These are phyloP conservation scores for Platismatia glauca DNA, from an alignment of 495 filamentous ascomycete genomes.

Conservation along the genomic window DNA sequence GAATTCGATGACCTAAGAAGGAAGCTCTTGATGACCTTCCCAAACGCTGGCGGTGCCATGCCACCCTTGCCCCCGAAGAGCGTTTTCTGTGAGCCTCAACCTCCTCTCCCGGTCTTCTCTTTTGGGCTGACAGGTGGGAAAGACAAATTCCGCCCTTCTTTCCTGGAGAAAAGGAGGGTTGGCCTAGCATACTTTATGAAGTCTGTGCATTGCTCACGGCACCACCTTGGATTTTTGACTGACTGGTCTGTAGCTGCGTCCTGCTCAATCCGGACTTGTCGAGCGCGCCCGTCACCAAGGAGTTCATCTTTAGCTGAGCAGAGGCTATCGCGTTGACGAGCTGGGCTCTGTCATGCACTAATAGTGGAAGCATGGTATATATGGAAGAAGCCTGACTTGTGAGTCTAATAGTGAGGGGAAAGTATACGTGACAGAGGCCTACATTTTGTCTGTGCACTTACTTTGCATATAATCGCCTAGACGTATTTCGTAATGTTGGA, in stretches of 20 bases:
- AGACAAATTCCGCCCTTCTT: slow-evolving; percentile 60
- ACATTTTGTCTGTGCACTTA: background rate
- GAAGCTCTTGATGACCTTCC: slow-evolving; percentile 53
- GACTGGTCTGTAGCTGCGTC: slow-evolving; percentile 42
- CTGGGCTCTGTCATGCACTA: background rate
- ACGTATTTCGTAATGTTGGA: background rate
- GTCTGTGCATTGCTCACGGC: slow-evolving; percentile 35
- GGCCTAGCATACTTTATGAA: slow-evolving; percentile 66
- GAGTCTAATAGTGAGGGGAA: background rate
- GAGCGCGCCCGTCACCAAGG: slow-evolving; percentile 58
- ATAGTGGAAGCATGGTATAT: background rate
- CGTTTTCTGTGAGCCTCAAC: slow-evolving; percentile 48
- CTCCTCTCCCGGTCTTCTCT: background rate
- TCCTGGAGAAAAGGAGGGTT: slow-evolving; percentile 55
- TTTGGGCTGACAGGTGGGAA: slow-evolving; percentile 19
- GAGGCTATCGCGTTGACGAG: no score
- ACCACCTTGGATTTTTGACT: background rate
- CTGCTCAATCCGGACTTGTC: slow-evolving; percentile 64
- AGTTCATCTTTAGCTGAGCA: slow-evolving; percentile 48
- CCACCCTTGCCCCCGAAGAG: slow-evolving; percentile 63
- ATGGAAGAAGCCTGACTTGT: background rate
- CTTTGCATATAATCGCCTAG: background rate
- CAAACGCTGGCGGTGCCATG: slow-evolving; percentile 53
- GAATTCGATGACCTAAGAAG: slow-evolving; percentile 59
- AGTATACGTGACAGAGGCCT: background rate